These are phyloP conservation scores for Protomyces lactucae-debilis DNA, from an alignment of 1,139 yeast genomes.

Conservation along the genomic window DNA sequence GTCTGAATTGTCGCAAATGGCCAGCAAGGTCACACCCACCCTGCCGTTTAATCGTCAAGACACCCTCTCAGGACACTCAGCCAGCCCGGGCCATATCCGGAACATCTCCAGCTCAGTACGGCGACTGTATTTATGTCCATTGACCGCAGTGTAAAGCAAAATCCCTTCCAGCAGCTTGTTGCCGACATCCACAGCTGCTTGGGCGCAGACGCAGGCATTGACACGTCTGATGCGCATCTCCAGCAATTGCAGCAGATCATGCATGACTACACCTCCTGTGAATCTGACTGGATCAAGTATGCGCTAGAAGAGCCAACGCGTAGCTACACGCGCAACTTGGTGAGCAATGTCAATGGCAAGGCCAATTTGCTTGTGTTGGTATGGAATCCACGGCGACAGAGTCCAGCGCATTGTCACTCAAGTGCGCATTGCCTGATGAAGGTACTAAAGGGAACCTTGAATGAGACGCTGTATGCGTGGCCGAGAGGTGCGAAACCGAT, in stretches of 20 bases:
- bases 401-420: constrained; percentile 73
- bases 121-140: too few species aligned
- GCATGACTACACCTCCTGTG: constrained; percentile 47
- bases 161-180: background rate
- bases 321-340: constrained; percentile 54
- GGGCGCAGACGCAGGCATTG: constrained; percentile 43
- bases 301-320: constrained; percentile 54
- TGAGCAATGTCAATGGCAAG: constrained; percentile 60
- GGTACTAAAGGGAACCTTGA: constrained; percentile 55
- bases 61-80: too few species aligned
- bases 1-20: too few species aligned
- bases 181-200: constrained; percentile 31
- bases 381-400: constrained; percentile 66
- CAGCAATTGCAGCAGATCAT: constrained; percentile 46
- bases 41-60: too few species aligned
- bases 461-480: constrained; percentile 55
- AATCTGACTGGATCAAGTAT: constrained; percentile 55
- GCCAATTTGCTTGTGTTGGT: constrained; percentile 65
- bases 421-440: constrained; percentile 60
- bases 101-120: too few species aligned
- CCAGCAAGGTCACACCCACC: too few species aligned
- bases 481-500: constrained; percentile 40
- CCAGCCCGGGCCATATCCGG: too few species aligned
- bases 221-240: constrained; percentile 53
- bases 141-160: background rate